Evolutionary conservation across 2,329 filamentous ascomycete species (phyloP), one percentile per base, ranked within the genome.

Genomic region (Phyllosticta paracitricarpa): DNA sequence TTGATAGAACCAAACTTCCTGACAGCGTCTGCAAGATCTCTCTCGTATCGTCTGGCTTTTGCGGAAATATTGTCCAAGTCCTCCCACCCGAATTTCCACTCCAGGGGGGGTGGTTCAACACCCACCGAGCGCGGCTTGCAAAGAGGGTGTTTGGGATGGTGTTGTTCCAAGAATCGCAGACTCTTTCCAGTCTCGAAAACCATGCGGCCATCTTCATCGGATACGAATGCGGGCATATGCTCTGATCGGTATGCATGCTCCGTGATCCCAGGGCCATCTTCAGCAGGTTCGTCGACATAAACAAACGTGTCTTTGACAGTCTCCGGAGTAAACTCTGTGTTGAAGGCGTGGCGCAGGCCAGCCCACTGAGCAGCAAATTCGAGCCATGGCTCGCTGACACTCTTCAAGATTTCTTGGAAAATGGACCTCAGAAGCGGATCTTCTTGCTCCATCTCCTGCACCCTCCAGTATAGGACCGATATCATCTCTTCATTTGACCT

Each of bases 171-270:
- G 59, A 94, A 85, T 7, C 88, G 83, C 56, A 96, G 74, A 69
- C 88, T 93, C 67, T 82, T 84, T 3, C 89, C 91, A 3, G 86
- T 88, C 70, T 95, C 89, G 65, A 93, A 92, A n/a, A 94, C 84
- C 4, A 80, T 77, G 57, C 82, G 80, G 2, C 84, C 86, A 65
- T 92, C 82, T 62, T 94, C 89, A 4, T 77, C 71, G 0, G 86
- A 82, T 54, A 95, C 79, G 66, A 94, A 94, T 1, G 80, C 77
- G 0, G 89, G 89, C 75, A 94, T 84, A 64, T 83, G 82, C 28
- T 82, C 77, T 24, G 79, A 77, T 63, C 88, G 84, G 33, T 92
- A 80, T 5, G 83, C 74, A 65, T 84, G 89, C 64, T 88, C 84
- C 1, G 25, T 14, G 19, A 12, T 28, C 4, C 66, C 65, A 2